phyloP scores from a whole-genome alignment of 495 filamentous ascomycete species.

The Aspergillus bertholletiae region DNA sequence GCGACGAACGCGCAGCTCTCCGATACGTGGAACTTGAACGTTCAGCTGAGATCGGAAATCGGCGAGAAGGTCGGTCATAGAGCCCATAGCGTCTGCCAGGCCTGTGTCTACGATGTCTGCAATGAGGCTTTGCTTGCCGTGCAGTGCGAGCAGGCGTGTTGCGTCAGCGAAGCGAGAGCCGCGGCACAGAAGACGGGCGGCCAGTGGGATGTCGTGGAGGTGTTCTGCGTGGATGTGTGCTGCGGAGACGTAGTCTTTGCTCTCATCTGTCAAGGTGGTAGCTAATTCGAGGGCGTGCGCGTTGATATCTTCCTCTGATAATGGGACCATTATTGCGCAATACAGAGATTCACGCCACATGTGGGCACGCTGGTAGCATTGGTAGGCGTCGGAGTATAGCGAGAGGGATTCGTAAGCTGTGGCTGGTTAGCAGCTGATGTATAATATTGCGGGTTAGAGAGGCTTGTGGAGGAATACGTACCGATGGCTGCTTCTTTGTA shows the following conservation, averaged over 20 bases:
- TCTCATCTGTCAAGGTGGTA: constrained; percentile 74
- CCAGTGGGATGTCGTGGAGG: constrained; percentile 62
- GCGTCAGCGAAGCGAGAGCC: constrained; percentile 83
- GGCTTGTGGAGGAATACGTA: constrained; percentile 19
- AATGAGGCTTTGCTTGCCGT: constrained; percentile 45
- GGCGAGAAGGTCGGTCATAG: constrained; percentile 81
- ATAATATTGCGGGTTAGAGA: neutral
- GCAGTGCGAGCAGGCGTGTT: constrained; percentile 59
- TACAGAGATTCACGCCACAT: constrained; percentile 89
- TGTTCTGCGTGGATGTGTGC: constrained; percentile 79
- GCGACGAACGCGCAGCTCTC: constrained; percentile 76
- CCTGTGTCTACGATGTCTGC: constrained; percentile 66
- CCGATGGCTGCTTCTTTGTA: constrained; percentile 80
- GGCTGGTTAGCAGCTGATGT: neutral
- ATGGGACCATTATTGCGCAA: constrained; percentile 61
- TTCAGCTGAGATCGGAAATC: constrained; percentile 83
- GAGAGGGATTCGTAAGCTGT: constrained; percentile 84
- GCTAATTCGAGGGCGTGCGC: constrained; percentile 65
- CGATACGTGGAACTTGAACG: constrained; percentile 80
- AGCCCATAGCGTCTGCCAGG: constrained; percentile 70
- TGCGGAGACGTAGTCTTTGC: constrained; percentile 76
- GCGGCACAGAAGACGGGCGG: constrained; percentile 71
- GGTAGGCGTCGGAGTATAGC: constrained; percentile 65
- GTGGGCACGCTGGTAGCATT: constrained; percentile 75
- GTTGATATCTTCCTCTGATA: constrained; percentile 53